phyloP scores from a whole-genome alignment of 2,329 filamentous ascomycete genomes.

The Colletotrichum sp. region DNA sequence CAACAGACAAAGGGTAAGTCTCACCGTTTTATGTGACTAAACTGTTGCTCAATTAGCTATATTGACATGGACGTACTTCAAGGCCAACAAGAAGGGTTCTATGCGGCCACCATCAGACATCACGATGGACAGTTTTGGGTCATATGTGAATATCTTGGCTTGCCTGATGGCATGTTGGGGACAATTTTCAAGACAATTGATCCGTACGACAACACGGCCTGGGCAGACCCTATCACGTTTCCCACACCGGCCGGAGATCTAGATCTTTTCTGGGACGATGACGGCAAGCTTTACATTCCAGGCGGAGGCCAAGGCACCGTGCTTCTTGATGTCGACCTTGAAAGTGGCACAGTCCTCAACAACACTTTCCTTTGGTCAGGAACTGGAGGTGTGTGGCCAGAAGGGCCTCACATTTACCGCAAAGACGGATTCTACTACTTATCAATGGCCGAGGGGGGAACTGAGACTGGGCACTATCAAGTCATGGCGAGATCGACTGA shows the following conservation, averaged over 20 bases:
- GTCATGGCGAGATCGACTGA: neutral
- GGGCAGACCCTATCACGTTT: neutral
- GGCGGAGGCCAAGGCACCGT: neutral
- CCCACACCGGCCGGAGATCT: neutral
- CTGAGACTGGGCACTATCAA: neutral
- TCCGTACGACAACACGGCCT: neutral
- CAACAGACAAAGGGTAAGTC: neutral
- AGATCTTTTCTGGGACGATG: neutral
- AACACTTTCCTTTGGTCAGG: neutral
- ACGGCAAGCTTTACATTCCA: neutral
- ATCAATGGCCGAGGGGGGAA: neutral
- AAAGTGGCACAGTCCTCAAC: neutral
- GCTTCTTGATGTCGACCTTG: neutral
- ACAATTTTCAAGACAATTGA: neutral
- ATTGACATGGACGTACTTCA: fast-evolving
- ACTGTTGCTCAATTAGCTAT: neutral
- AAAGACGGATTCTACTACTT: neutral
- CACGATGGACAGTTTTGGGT: neutral
- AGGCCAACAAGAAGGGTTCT: neutral
- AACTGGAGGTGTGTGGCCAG: neutral
- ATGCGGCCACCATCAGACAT: neutral
- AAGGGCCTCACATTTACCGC: neutral
- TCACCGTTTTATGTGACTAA: fast-evolving
- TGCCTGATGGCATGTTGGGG: neutral
- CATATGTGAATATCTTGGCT: neutral